Evolutionary conservation across 768 basidiomycete genomes (phyloP), one percentile per base, ranked within the genome.

Genomic region (Suillus alpinus): DNA sequence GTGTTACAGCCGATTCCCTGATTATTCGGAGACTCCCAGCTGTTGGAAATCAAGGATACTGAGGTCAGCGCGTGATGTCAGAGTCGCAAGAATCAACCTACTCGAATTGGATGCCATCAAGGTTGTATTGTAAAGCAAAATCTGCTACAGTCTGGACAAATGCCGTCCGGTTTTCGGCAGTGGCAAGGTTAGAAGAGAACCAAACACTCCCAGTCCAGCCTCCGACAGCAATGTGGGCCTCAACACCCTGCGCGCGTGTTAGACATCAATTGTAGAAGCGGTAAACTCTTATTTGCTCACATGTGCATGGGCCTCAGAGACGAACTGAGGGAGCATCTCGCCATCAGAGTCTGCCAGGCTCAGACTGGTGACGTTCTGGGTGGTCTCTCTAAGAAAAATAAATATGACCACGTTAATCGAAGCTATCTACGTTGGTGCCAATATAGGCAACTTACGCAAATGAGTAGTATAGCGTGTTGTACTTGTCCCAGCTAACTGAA

Each of bases 1-100:
- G 71, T 71, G 70, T 96, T 97, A 65, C 91, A 91, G 1, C 84
- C 84, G 1, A 88, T 78, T 37, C 93, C 92, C 56, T 78, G 74
- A 5, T 73, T 65, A 58, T 80, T 83, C 1, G 94, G 94, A 69
- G 89, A 94, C 73, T 96, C 94, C 93, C 94, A 95, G 67, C 92
- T 94, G 57, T 31, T 31, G 43, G 14, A 26, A 26, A 26, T 2
- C 1, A 26, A 26, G 3, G 3, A 23, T 3, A 44, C n/a, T n/a
- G 2, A 1, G n/a, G 4, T 72, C 4, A 68, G 51, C 26, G 29
- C 1, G 1, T 47, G n/a, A 20, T 7, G 49, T 18, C 4, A 18
- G 10, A 39, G 4, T 34, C 3, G 47, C 52, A 23, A 23, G 16
- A 8, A 7, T 26, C 10, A 5, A 57, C 70, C 2, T 58, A 75